phyloP scores from a whole-genome alignment of 2,329 filamentous ascomycete species.

The Elsinoe perseae region DNA sequence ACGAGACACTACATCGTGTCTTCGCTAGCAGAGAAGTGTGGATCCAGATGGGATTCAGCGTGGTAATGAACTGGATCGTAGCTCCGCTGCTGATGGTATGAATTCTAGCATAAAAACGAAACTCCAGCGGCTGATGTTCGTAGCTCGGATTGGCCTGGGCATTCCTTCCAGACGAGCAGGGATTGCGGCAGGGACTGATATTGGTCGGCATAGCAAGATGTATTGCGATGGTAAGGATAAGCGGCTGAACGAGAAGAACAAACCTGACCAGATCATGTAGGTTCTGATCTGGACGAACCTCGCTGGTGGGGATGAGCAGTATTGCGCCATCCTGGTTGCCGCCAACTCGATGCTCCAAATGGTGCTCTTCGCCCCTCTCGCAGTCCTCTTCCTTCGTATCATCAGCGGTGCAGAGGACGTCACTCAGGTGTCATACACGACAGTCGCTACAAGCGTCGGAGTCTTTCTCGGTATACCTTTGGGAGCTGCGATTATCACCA shows the following conservation, averaged over 20 bases:
- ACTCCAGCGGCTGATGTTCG: neutral
- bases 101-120: too few species aligned
- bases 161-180: slow-evolving; percentile 44
- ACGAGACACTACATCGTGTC: slow-evolving; percentile 63
- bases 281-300: slow-evolving; percentile 70
- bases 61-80: slow-evolving; percentile 74
- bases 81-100: slow-evolving; percentile 72
- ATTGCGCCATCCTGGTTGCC: slow-evolving; percentile 58
- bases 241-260: neutral
- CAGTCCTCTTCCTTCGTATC: slow-evolving; percentile 52
- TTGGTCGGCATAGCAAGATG: slow-evolving; percentile 78
- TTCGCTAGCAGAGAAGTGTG: slow-evolving; percentile 57
- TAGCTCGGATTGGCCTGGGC: slow-evolving; percentile 55
- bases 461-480: slow-evolving; percentile 79
- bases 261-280: slow-evolving; percentile 24
- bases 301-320: slow-evolving; percentile 69
- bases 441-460: slow-evolving; percentile 70
- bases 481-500: slow-evolving; percentile 68
- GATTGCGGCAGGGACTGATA: slow-evolving; percentile 56
- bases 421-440: slow-evolving; percentile 48
- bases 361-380: slow-evolving; percentile 41
- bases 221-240: slow-evolving; percentile 68
- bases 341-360: slow-evolving; percentile 44
- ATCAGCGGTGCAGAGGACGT: slow-evolving; percentile 46
- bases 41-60: slow-evolving; percentile 70